These are phyloP conservation scores for Linanthus parryae DNA, from an alignment of 148 eudicot species.

Conservation along the genomic window DNA sequence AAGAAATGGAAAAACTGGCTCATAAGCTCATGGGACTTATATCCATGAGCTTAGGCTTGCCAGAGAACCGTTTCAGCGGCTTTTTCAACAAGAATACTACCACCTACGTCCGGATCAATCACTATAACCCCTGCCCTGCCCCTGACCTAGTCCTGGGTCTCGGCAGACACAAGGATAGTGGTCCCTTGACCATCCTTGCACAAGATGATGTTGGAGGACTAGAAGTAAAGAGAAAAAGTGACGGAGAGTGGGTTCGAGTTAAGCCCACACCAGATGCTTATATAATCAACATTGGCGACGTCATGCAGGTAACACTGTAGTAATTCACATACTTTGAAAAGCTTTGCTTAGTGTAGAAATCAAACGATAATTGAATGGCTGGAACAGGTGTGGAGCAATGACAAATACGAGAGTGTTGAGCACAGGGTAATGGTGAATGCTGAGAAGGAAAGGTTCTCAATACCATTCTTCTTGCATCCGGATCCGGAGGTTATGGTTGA, in stretches of 20 bases:
- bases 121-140: constrained; percentile 38
- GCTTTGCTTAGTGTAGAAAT: too few relatives aligned
- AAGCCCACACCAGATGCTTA: constrained; percentile 16
- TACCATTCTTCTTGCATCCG: constrained; percentile 9
- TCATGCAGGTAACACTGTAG: constrained; percentile 24
- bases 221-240: constrained; percentile 34
- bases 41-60: constrained; percentile 24
- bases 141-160: constrained; percentile 43
- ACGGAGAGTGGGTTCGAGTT: constrained; percentile 40
- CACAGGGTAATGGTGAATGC: constrained; percentile 12
- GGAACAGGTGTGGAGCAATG: constrained; percentile 22
- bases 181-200: constrained; percentile 38
- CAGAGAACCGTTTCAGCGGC: constrained; percentile 3
- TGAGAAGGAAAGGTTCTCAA: constrained; percentile 1
- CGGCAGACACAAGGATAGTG: constrained; percentile 38
- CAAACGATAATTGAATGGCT: too few relatives aligned
- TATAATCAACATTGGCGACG: constrained; percentile 19
- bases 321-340: too few relatives aligned
- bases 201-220: constrained; percentile 43
- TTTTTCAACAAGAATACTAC: constrained; percentile 18
- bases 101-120: constrained; percentile 29
- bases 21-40: constrained; percentile 20
- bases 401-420: constrained; percentile 15
- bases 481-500: constrained; percentile 1
- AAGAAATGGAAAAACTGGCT: constrained; percentile 18